phyloP scores from a whole-genome alignment of 2,329 filamentous ascomycete genomes.

The Scedosporium boydii region DNA sequence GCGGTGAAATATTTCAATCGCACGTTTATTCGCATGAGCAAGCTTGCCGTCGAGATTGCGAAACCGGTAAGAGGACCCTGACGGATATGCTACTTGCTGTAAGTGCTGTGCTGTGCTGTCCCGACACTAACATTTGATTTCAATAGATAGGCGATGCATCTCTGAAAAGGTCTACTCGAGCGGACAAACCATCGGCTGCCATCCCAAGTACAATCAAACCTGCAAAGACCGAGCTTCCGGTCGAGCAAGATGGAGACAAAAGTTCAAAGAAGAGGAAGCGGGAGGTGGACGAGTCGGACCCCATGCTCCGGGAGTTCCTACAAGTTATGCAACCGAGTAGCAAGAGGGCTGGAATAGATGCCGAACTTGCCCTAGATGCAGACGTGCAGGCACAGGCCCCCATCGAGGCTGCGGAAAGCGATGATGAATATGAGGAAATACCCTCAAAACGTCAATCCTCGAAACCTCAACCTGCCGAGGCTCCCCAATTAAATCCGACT shows the following conservation, averaged over 20 bases:
- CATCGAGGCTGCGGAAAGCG: constrained; percentile 50
- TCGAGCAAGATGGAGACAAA: constrained; percentile 20
- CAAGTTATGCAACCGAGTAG: constrained; percentile 60
- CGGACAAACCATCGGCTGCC: not conserved
- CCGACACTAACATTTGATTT: not conserved
- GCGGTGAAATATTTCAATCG: constrained; percentile 94
- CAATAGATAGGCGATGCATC: constrained; percentile 11
- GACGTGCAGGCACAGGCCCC: constrained; percentile 17
- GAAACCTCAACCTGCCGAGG: not conserved
- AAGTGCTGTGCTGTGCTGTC: not conserved
- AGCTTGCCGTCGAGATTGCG: constrained; percentile 81
- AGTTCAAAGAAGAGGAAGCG: constrained; percentile 60
- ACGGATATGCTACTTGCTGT: not conserved
- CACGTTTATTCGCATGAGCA: constrained; percentile 92
- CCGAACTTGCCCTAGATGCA: constrained; percentile 1
- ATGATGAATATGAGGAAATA: constrained; percentile 65
- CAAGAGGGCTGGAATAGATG: constrained; percentile 5
- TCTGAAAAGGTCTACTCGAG: not conserved
- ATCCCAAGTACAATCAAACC: not conserved
- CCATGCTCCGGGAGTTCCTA: constrained; percentile 79
- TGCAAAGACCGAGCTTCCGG: not conserved
- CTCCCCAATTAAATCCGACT: not conserved
- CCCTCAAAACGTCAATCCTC: constrained; percentile 25
- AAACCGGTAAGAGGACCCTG: constrained; percentile 50
- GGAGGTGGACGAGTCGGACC: constrained; percentile 51